Evolutionary conservation across 1,139 yeast species (phyloP).

Genomic region (Yamadazyma mexicana): DNA sequence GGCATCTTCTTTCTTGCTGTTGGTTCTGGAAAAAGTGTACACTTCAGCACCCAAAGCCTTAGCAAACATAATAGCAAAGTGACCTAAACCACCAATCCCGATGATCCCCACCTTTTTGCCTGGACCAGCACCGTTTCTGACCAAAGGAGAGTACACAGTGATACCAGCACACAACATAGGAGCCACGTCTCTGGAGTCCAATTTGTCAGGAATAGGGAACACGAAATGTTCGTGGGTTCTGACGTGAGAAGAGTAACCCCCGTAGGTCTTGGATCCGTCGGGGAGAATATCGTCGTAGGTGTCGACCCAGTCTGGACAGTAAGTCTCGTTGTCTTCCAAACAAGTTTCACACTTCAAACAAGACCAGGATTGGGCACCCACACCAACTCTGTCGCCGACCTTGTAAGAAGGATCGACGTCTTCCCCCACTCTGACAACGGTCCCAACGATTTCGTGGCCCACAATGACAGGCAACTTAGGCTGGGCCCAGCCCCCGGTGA

Average conservation of each 20-base stretch:
- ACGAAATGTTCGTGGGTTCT: slow-evolving; percentile 48
- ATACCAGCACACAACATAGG: slow-evolving; percentile 70
- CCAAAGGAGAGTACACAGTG: slow-evolving; percentile 55
- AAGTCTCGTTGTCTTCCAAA: slow-evolving; percentile 41
- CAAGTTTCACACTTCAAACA: slow-evolving; percentile 50
- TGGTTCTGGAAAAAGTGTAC: slow-evolving; percentile 38
- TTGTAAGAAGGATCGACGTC: slow-evolving; percentile 27
- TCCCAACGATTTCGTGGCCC: slow-evolving; percentile 43
- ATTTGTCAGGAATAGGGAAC: slow-evolving; percentile 48
- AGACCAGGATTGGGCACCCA: slow-evolving; percentile 50
- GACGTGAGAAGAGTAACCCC: slow-evolving; percentile 55
- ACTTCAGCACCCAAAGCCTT: slow-evolving; percentile 45
- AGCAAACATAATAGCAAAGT: slow-evolving; percentile 43
- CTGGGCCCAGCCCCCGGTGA: slow-evolving; percentile 42
- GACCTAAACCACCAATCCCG: slow-evolving; percentile 51
- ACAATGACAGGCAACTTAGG: slow-evolving; percentile 34
- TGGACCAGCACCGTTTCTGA: slow-evolving; percentile 27
- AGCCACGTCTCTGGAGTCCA: slow-evolving; percentile 47
- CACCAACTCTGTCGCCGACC: slow-evolving; percentile 50
- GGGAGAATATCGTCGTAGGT: slow-evolving; percentile 40
- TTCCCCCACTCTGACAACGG: slow-evolving; percentile 42
- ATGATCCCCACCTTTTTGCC: slow-evolving; percentile 46
- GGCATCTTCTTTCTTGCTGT: slow-evolving; percentile 39
- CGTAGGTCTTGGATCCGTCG: slow-evolving; percentile 49
- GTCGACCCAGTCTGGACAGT: slow-evolving; percentile 41